Percentiles rank a stretch among this genome's conserved stretches.
These are phyloP conservation scores for Drechslerella stenobrocha DNA, from an alignment of 2,329 filamentous ascomycete genomes.

Conservation along the genomic window DNA sequence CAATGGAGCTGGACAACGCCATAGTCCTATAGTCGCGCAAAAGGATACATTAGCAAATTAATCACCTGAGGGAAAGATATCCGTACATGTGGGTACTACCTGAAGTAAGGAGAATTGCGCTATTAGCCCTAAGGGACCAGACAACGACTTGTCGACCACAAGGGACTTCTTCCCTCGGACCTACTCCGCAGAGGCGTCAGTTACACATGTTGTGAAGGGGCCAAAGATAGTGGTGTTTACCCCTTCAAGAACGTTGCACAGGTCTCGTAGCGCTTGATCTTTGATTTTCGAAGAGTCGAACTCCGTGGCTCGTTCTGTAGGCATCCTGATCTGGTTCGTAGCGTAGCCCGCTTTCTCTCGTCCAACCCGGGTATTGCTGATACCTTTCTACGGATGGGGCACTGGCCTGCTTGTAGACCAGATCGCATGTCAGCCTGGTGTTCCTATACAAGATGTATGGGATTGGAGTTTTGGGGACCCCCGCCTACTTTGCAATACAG, in stretches of 20 bases:
- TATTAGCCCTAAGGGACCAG: constrained; percentile 84
- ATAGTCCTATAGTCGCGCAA: constrained; percentile 76
- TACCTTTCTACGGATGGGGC: no score
- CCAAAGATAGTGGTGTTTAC: constrained; percentile 66
- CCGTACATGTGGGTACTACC: constrained; percentile 31
- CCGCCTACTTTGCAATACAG: no score
- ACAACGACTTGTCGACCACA: constrained; percentile 85
- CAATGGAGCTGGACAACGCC: constrained; percentile 98
- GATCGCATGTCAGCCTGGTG: no score
- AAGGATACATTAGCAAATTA: constrained; percentile 10
- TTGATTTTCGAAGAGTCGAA: constrained; percentile 76
- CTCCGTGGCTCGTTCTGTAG: constrained; percentile 31
- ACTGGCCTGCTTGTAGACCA: no score
- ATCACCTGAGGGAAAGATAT: neutral
- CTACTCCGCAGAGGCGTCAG: constrained; percentile 60
- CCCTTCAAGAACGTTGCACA: constrained; percentile 87
- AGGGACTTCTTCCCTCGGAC: constrained; percentile 98
- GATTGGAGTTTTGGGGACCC: neutral
- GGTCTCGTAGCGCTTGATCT: constrained; percentile 81
- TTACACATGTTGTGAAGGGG: neutral
- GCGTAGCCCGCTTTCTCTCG: no score
- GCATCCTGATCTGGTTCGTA: constrained; percentile 15
- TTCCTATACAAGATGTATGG: constrained; percentile 1
- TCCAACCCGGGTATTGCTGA: no score
- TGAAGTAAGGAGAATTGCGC: constrained; percentile 77